Evolutionary conservation across 495 filamentous ascomycete genomes (phyloP), one percentile per base, ranked within the genome.

Genomic region (Tricharina praecox): DNA sequence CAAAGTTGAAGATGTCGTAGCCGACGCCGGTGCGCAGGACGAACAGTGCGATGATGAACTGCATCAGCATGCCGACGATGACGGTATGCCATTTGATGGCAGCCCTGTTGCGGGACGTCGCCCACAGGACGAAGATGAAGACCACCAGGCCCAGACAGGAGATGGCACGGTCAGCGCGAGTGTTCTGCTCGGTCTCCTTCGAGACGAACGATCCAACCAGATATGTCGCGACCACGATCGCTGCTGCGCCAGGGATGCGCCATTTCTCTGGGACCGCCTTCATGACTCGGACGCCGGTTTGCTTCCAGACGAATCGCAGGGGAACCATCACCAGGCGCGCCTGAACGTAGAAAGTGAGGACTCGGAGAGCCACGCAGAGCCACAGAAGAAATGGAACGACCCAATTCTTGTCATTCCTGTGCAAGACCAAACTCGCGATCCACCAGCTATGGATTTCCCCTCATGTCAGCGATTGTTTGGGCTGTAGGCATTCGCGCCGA

Each of bases 11-110:
- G 62, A 93, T 93, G 57, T 93, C 82, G 60, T 71, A 79, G 45
- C 65, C 85, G 18, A 77, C 82, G 19, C 72, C 64, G 23, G 82
- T 85, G 20, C 84, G 72, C 49, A 93, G 69, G 23, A 93, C 85
- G 51, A 94, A 93, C 5, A 94, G 69, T 5, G 81, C 85, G 48
- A 94, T 66, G 59, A 94, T 71, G 63, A 88, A 94, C 56, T 94
- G 86, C 24, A 74, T 70, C 36, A 92, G 68, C 79, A 90, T 92
- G 37, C 86, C 86, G 33, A 80, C 73, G 50, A 93, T 83, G 46
- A 94, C 85, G 0, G 86, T 85, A 54, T 90, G 81, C 80, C 80
- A 84, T n/a, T 73, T 70, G 44, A 85, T 73, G n/a, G 67, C 68
- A 52, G 69, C 77, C 45, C 79, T 73, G 60, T 85, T 71, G 43